Base-by-base conservation (phyloP, 1,139 yeast genomes). In the Meyerozyma carpophila region DNA sequence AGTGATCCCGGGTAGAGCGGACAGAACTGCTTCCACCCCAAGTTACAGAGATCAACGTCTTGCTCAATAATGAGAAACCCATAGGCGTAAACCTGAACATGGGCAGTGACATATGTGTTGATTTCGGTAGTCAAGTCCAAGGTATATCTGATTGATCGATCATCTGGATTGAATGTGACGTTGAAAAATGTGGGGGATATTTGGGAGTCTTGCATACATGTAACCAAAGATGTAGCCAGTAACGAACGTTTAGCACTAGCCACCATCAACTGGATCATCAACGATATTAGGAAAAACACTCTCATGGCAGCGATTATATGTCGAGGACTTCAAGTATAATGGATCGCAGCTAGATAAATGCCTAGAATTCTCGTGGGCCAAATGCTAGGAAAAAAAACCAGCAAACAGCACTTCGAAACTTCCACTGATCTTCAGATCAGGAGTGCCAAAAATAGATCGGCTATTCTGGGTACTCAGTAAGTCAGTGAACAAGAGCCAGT, bases 1-100 rank as follows among this genome's bases (percentile, higher is more conserved):
- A 85, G 73, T 24, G 77, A 60, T 21, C 93, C 93, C 0, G 93
- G 89, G 51, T 69, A 81, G 37, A 85, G 60, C 1, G 93, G 93
- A 65, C 94, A 85, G 57, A 85, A 84, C 62, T 85, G 93, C 57
- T 82, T 84, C 87, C 90, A 82, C 20, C 79, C 81, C 46, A 83
- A 58, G 16, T 55, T 41, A 66, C 94, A 85, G 52, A 82, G 57
- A 53, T 84, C 76, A 42, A 84, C 62, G 5, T 59, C 57, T 52
- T 70, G 67, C 10, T 74, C 67, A 50, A 84, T 81, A 55, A 84
- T 74, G 44, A 70, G 61, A 63, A 85, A 83, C 1, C 94, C 94
- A 57, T 84, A 85, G 5, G 93, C 94, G 55, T 79, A 84, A 16
- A 85, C 87, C 43, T 76, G 77, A 27, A 82, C 68, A 43, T 75